phyloP scores from a whole-genome alignment of 306 rosid species.

The Cicer chorassanicum region DNA sequence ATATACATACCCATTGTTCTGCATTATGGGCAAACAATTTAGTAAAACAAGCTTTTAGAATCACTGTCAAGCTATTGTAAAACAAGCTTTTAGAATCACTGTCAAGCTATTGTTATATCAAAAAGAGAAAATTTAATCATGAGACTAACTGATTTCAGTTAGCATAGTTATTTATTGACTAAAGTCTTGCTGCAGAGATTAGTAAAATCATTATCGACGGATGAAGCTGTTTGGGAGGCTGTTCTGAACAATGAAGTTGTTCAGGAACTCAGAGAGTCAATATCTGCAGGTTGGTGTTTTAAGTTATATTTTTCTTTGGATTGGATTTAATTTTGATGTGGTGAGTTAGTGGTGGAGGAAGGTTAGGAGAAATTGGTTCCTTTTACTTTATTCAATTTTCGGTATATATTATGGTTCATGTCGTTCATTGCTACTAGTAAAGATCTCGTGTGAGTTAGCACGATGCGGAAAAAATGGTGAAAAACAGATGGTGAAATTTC shows the following conservation, averaged over 20 bases:
- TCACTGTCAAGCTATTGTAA: neutral
- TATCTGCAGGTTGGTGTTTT: slow-evolving; percentile 56
- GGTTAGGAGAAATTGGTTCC: neutral
- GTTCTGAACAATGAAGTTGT: slow-evolving; percentile 76
- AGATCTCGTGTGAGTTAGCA: too few species aligned
- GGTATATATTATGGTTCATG: neutral
- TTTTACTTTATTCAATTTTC: neutral
- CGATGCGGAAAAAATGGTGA: too few species aligned
- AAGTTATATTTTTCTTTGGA: neutral
- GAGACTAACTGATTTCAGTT: neutral
- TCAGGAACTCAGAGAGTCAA: slow-evolving; percentile 62
- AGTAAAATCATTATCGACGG: slow-evolving; percentile 76
- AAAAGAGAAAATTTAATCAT: too few species aligned
- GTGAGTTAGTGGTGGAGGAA: neutral
- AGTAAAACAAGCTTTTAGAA: neutral
- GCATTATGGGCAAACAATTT: neutral
- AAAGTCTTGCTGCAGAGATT: slow-evolving; percentile 59
- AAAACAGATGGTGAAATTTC: too few species aligned
- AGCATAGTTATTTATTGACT: neutral
- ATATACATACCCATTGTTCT: slow-evolving; percentile 2
- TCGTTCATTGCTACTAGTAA: slow-evolving; percentile 1
- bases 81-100: neutral
- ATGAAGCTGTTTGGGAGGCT: slow-evolving; percentile 82
- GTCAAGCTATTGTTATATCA: too few species aligned
- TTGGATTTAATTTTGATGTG: slow-evolving; percentile 16